Conservation (phyloP, 352 stramenopile species). For the Aphanomyces stellatus region DNA sequence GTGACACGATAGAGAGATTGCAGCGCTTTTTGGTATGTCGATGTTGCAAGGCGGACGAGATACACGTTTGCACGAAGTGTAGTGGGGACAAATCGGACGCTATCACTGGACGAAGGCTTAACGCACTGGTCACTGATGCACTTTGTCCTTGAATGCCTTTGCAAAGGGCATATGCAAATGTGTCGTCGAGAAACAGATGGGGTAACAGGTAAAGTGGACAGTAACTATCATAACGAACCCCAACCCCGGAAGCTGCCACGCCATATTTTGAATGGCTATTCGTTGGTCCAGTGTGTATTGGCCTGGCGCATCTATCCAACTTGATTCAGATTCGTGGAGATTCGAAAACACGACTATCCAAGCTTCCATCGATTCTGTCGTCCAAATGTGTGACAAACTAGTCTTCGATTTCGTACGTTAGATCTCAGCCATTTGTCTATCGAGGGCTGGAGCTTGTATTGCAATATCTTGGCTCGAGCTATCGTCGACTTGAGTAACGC, state of each 20-base stretch:
- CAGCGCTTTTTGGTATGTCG: too few species aligned
- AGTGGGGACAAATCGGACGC: too few species aligned
- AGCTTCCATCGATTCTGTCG: background rate
- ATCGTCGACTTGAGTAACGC: background rate
- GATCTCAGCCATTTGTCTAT: background rate
- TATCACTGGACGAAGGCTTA: too few species aligned
- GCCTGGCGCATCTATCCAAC: background rate
- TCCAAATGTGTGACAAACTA: background rate
- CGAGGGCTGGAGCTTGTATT: background rate
- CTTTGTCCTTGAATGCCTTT: too few species aligned
- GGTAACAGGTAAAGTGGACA: too few species aligned
- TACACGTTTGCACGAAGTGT: too few species aligned
- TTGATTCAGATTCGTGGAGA: background rate
- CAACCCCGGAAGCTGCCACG: background rate
- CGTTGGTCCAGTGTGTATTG: background rate
- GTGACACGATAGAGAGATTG: background rate
- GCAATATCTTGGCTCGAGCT: background rate
- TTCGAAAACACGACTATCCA: background rate
- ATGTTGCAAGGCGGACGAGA: too few species aligned
- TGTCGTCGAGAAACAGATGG: too few species aligned
- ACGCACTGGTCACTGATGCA: too few species aligned
- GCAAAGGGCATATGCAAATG: too few species aligned
- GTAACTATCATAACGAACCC: too few species aligned
- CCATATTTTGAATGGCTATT: background rate
- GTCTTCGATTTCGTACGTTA: background rate